Base-by-base conservation (phyloP, 495 filamentous ascomycete species). In the Tuber brumale region DNA sequence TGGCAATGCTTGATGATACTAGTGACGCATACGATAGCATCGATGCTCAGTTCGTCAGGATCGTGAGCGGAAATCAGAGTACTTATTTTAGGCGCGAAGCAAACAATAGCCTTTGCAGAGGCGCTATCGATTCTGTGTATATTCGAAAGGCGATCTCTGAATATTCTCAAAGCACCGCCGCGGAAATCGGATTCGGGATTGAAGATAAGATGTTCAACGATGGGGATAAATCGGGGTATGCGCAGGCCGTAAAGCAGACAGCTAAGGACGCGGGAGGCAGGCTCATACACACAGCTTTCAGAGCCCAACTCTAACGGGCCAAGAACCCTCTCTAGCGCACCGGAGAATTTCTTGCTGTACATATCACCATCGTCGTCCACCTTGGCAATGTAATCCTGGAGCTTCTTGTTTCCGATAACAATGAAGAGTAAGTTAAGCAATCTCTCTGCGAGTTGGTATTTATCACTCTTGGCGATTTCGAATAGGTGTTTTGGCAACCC, bases 1-100 rank as follows among this genome's bases (percentile, higher is more conserved):
- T 94, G 95, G 73, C 95, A 95, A 82, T 96, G 97, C 82, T 92
- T 92, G 84, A 96, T 93, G 72, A 98, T 94, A 80, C 91, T 90
- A 84, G 97, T 93, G 71, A 97, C 92, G 81, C 95, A 98, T 57
- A 89, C 88, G 61, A 98, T 87, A 8, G 94, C 92, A 42, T 91
- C 91, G 79, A 91, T 91, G 84, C 93, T 95, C 81, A 95, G 89
- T 48, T 89, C 86, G 61, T 89, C 87, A 35, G 89, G 85, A 37
- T 92, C 91, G 18, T 91, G 88, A 7, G 46, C 61, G 27, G 78
- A 86, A 57, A 98, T 87, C 41, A 96, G 91, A 31, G 87, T 86
- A 4, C 91, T 91, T 75, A 97, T 85, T 77, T 89, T 90, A 16
- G 93, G 90, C 78, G 97, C 82, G 86, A 97, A 94, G 57, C 89